Conservation (phyloP, 352 stramenopile genomes). For the Phytophthora ramorum region DNA sequence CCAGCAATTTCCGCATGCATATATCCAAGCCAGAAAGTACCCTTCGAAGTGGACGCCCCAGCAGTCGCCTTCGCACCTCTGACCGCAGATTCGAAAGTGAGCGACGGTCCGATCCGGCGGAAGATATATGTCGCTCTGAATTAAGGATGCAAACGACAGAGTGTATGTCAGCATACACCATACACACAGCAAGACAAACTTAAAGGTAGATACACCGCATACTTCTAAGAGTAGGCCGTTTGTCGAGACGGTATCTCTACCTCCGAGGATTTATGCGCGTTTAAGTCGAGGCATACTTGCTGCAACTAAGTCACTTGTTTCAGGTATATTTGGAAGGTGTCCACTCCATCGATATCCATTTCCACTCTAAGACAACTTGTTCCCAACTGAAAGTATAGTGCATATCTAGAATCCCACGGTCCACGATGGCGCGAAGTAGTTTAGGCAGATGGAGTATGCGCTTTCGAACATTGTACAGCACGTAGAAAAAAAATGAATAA, state of each 20-base stretch:
- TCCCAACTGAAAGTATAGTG: background rate
- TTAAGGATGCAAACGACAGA: background rate
- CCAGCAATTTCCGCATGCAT: background rate
- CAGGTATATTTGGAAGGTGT: too few species aligned
- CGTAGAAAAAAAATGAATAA: slow-evolving; percentile 24
- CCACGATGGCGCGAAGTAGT: background rate
- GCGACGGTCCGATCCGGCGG: background rate
- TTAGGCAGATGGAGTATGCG: slow-evolving; percentile 5
- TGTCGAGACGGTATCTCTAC: slow-evolving; percentile 7
- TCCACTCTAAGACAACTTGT: background rate
- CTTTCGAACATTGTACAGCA: slow-evolving; percentile 28
- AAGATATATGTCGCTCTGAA: slow-evolving; percentile 4
- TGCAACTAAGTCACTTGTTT: too few species aligned
- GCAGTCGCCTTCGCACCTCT: background rate
- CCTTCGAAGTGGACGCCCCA: too few species aligned
- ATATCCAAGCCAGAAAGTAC: background rate
- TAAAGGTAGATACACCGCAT: slow-evolving; percentile 15
- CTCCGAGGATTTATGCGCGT: background rate
- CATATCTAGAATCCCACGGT: slow-evolving; percentile 4
- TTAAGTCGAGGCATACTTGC: background rate
- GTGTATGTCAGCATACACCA: slow-evolving; percentile 11
- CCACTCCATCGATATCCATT: background rate
- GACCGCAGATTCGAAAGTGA: background rate
- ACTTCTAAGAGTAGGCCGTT: slow-evolving; percentile 2
- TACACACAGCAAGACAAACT: slow-evolving; percentile 7